Base-by-base conservation (phyloP, 2,329 filamentous ascomycete genomes). In the Xylariaceae sp. region DNA sequence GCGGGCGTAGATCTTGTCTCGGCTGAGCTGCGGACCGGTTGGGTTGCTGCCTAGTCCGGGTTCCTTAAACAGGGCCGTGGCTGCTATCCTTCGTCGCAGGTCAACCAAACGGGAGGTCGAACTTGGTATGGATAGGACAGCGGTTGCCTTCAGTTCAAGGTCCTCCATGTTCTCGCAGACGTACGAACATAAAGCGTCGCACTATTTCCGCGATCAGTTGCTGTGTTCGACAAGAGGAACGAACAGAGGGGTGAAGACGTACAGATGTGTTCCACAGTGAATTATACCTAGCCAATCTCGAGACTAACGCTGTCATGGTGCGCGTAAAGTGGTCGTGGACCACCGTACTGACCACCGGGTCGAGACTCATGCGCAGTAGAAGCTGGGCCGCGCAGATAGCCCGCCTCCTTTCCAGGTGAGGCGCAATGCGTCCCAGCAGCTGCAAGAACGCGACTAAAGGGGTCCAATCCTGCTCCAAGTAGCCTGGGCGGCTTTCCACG, bases 1-100 rank as follows among this genome's bases (percentile, higher is more conserved):
- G 9, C 68, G 67, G n/a, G 65, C 47, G 37, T 68, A 66, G 21
- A 78, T 55, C 24, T 58, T 55, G n/a, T 58, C 55, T 13, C 78
- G 52, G 26, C 59, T 63, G 26, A 76, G 55, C 5, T 54, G 53
- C 15, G 60, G 53, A 38, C 73, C 62, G 1, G 71, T 62, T 17
- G 66, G 58, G 9, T 61, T 55, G 18, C 60, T 57, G 7, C 65
- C 63, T 2, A 72, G 61, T 0, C 58, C 46, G 1, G 65, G 51
- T 46, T 79, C 67, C 19, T 68, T 56, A 44, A 85, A 74, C 46
- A 86, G 67, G 47, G 78, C 81, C 1, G 74, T 71, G 4, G 82
- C 64, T 3, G 85, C 83, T 6, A 92, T 68, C 23, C 81, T 69
- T 9, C 82, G 72, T 21, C 81, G 74, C 18, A 90, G 65, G 24